Evolutionary conservation across 2,329 filamentous ascomycete genomes (phyloP), one percentile per base, ranked within the genome.

Genomic region (Truncatella angustata): DNA sequence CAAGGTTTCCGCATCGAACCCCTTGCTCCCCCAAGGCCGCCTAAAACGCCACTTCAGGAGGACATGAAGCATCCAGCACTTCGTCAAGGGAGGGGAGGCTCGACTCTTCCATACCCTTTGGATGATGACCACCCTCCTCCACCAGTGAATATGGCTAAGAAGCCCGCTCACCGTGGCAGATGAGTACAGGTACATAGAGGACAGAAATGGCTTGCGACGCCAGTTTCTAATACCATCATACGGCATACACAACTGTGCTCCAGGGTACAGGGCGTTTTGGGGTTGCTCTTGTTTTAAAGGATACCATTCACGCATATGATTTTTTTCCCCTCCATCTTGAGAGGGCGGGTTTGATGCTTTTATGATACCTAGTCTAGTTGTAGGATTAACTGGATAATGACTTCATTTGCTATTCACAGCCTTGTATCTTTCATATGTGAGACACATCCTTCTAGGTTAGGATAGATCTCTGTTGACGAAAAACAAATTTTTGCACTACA

Each of bases 91-190:
- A 55, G 57, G 16, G 46, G 47, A 5, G 40, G 47, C 5, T 56
- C 68, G 1, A 67, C 74, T 7, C 78, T 90, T 30, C 91, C 91
- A 1, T 97, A 97, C 67, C 93, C 93, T 0, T 72, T 90, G 44
- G 86, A 85, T 42, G 82, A 85, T 40, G 88, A 95, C n/a, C n/a
- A n/a, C 62, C 86, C 88, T 24, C 92, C 93, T 16, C 93, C 93
- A 3, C 77, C 82, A 5, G 91, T 95, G 6, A 95, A 96, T 63
- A 88, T 91, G 80, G 85, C 88, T 40, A 84, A 86, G 60, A 97
- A 97, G 69, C 93, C 93, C 1, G 30, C 47, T 11, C 47, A 46
- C 26, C 18, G 49, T 11, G 49, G 36, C 12, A 30, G 47, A 23
- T 42, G 16, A 42, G 18, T 11, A 5, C 16, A 30, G 24, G 7